phyloP scores from a whole-genome alignment of 2,329 filamentous ascomycete species.

The Fulvia fulva region DNA sequence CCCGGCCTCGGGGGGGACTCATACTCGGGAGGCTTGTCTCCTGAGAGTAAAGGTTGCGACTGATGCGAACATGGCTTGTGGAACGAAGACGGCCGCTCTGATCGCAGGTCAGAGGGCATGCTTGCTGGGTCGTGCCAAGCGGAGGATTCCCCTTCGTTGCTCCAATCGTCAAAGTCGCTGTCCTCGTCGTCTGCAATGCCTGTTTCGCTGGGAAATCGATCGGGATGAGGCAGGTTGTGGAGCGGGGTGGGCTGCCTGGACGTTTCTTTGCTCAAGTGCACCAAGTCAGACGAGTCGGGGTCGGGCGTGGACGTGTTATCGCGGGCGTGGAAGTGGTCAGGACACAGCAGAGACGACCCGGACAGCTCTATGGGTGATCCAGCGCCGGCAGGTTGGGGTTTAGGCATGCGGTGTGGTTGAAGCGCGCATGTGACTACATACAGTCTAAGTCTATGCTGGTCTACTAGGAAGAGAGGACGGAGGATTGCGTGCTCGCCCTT shows the following conservation, averaged over 20 bases:
- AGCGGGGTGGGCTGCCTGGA: constrained; percentile 33
- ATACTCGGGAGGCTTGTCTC: constrained; percentile 39
- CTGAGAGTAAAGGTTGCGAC: constrained; percentile 50
- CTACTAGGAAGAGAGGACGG: neutral
- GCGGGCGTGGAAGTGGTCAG: constrained; percentile 21
- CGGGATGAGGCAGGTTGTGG: constrained; percentile 25
- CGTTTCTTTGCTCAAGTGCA: constrained; percentile 28
- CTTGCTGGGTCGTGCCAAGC: constrained; percentile 28
- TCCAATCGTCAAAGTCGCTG: constrained; percentile 44
- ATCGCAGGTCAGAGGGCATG: constrained; percentile 50
- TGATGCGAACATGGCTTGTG: constrained; percentile 28
- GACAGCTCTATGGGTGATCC: constrained; percentile 6
- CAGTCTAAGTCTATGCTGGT: neutral
- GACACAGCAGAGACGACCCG: constrained; percentile 17
- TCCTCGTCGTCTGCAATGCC: constrained; percentile 26
- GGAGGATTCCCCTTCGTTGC: constrained; percentile 33
- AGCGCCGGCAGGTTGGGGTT: neutral
- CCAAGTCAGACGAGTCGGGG: constrained; percentile 27
- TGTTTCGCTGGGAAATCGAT: constrained; percentile 10
- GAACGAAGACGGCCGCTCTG: constrained; percentile 19
- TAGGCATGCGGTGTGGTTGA: constrained; percentile 4
- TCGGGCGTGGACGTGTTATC: constrained; percentile 21
- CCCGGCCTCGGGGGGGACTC: constrained; percentile 37
- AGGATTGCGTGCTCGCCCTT: neutral
- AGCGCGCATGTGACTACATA: constrained; percentile 2